phyloP scores from a whole-genome alignment of 176 grass and related monocot genomes.

The Canna indica region DNA sequence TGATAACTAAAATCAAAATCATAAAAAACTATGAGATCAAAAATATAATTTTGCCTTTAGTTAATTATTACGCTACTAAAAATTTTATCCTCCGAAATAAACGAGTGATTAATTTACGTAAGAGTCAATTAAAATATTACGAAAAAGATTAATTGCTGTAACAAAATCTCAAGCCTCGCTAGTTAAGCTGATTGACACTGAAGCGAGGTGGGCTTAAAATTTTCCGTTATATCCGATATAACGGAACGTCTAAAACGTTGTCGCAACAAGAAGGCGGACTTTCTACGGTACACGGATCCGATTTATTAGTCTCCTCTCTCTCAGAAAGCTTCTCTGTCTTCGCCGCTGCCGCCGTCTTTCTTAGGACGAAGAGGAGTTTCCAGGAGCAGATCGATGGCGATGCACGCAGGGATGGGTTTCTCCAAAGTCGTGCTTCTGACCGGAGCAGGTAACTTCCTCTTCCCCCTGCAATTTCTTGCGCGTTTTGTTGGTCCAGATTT shows the following conservation, averaged over 20 bases:
- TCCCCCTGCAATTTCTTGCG: neutral
- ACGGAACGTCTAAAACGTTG: neutral
- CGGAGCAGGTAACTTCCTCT: slow-evolving; percentile 43
- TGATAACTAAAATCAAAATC: no score
- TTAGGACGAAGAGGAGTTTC: slow-evolving; percentile 10
- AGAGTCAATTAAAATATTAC: no score
- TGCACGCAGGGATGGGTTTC: slow-evolving; percentile 68
- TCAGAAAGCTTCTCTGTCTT: neutral
- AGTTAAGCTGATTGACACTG: no score
- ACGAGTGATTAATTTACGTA: no score
- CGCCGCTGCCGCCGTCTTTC: neutral
- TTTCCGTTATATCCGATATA: neutral
- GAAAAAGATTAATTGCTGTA: no score
- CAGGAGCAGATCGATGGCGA: slow-evolving; percentile 44
- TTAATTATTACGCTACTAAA: no score
- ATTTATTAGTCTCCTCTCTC: neutral
- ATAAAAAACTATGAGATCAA: no score
- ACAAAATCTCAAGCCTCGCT: no score
- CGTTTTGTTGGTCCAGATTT: neutral
- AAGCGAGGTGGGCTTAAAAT: no score
- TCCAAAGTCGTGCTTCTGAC: slow-evolving; percentile 52
- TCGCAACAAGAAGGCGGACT: no score
- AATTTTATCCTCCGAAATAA: no score
- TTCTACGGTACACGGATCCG: neutral
- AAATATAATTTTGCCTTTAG: no score